These are phyloP conservation scores for Ceratocystis papillata DNA, from an alignment of 2,329 filamentous ascomycete genomes.

Conservation along the genomic window DNA sequence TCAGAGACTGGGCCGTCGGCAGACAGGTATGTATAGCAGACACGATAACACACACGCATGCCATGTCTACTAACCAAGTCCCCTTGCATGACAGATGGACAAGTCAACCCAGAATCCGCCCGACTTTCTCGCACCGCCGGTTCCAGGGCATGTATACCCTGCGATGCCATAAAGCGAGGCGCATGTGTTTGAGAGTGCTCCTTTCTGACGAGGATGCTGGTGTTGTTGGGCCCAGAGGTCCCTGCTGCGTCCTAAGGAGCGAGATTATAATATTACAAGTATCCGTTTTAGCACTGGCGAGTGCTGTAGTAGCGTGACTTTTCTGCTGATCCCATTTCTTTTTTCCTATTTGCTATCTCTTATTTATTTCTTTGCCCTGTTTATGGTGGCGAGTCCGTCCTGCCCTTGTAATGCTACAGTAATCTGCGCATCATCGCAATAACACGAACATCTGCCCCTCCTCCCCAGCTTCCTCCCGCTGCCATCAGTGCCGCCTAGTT, in stretches of 20 bases:
- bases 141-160: constrained; percentile 14
- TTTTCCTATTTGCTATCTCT: not conserved
- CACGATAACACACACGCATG: not conserved
- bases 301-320: not conserved
- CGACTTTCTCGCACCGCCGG: constrained; percentile 21
- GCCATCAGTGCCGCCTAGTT: not conserved
- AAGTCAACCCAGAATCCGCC: constrained; percentile 21
- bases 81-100: constrained; percentile 10
- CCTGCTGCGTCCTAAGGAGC: not conserved
- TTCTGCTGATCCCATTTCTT: not conserved
- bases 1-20: constrained; percentile 44
- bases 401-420: too few species aligned
- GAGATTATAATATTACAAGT: not conserved
- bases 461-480: constrained; percentile 8
- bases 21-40: constrained; percentile 36
- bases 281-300: not conserved
- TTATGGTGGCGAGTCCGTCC: too few species aligned
- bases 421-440: not conserved
- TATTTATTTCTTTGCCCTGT: too few species aligned
- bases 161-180: constrained; percentile 17
- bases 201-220: too few species aligned
- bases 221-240: not conserved
- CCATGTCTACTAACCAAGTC: not conserved
- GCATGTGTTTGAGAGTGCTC: too few species aligned
- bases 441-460: not conserved